A percentile compares a stretch with the other conserved stretches of the same genome.
These are phyloP conservation scores for Ceratocystis diversiconidia DNA, from an alignment of 2,329 filamentous ascomycete species.

Conservation along the genomic window DNA sequence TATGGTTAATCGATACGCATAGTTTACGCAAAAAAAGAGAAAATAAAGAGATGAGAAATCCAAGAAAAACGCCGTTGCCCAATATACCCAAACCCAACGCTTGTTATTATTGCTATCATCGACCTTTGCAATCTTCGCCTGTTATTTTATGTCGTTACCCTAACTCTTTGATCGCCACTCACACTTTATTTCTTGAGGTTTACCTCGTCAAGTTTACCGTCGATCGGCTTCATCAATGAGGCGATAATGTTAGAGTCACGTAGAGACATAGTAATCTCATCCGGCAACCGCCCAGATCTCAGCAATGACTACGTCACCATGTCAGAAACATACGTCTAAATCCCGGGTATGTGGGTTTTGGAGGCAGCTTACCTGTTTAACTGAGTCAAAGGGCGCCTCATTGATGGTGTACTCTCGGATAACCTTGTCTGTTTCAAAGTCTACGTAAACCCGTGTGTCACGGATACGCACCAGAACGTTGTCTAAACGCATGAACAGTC, in stretches of 20 bases:
- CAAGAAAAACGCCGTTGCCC: constrained; percentile 1
- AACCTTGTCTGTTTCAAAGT: constrained; percentile 66
- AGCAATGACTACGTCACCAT: constrained; percentile 30
- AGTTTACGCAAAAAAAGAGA: background rate
- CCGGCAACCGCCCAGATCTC: constrained; percentile 40
- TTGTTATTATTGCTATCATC: background rate
- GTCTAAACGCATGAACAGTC: constrained; percentile 88
- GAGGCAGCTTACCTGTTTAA: constrained; percentile 47
- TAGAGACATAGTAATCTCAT: constrained; percentile 63
- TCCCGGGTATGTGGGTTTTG: background rate
- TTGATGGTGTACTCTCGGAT: constrained; percentile 82
- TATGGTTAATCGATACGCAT: background rate
- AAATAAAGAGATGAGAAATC: background rate
- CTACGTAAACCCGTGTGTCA: constrained; percentile 83
- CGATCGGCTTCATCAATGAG: constrained; percentile 36
- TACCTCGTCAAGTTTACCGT: constrained; percentile 15
- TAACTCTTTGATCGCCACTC: too few species aligned
- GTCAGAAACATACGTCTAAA: background rate
- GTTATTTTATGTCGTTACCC: background rate
- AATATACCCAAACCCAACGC: background rate
- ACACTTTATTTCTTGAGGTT: constrained; percentile 7
- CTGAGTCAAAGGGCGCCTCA: constrained; percentile 64
- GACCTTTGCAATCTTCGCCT: background rate
- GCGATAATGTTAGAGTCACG: constrained; percentile 67
- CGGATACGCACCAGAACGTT: constrained; percentile 75